Evolutionary conservation across 179 eudicot genomes (phyloP).

Genomic region (Spinacia oleracea): DNA sequence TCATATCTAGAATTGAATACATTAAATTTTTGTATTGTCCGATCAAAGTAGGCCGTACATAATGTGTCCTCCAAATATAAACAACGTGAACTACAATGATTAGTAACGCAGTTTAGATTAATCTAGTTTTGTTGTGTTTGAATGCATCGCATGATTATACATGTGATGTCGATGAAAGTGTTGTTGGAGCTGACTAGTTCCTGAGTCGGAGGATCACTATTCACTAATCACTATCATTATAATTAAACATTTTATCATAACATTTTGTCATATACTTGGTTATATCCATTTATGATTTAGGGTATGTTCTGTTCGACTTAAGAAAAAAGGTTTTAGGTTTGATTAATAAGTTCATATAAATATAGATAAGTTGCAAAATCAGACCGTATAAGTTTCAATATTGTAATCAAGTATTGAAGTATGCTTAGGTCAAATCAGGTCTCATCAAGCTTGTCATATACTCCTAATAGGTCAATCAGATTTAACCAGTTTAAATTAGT

Average conservation of each 20-base stretch:
- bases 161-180: constrained; percentile 3
- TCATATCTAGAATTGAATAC: neutral
- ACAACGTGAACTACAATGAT: constrained; percentile 3
- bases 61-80: neutral
- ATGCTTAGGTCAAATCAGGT: too few species aligned
- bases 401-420: too few species aligned
- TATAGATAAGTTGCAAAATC: too few species aligned
- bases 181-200: constrained; percentile 21
- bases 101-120: neutral
- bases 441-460: too few species aligned
- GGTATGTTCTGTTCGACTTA: too few species aligned
- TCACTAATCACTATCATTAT: constrained; percentile 9
- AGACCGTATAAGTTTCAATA: too few species aligned
- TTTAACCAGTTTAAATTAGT: too few species aligned
- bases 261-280: neutral
- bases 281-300: neutral
- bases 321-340: too few species aligned
- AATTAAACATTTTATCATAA: neutral
- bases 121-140: neutral
- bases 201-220: constrained; percentile 14
- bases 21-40: neutral
- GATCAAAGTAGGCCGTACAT: neutral
- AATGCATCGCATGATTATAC: constrained; percentile 8
- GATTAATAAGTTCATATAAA: too few species aligned
- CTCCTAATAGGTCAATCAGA: too few species aligned